Base-by-base conservation (phyloP, 345 rosid genomes). In the Rhizophora mangle region DNA sequence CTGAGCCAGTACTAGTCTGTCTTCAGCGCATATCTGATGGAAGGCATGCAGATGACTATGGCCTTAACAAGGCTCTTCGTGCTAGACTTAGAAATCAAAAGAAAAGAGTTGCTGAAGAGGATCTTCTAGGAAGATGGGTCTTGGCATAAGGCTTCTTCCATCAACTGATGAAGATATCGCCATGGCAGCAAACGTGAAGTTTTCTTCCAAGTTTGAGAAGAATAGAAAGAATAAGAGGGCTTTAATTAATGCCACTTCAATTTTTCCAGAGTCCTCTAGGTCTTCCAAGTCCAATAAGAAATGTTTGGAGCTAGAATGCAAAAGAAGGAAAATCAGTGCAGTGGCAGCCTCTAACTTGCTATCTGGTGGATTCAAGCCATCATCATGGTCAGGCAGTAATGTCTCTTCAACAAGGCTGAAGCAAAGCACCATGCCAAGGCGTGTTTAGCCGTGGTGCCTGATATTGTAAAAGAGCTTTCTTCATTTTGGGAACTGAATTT, bases 41-140 rank as follows among this genome's bases (percentile, higher is more conserved):
- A 54, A 81, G 93, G 78, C 96, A 89, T 74, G 86, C 90, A 54
- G 97, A 96, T 67, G 92, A 96, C 76, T 96, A 89, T 77, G 81
- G 93, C 56, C 77, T 89, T 47, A 92, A 92, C 90, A 96, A 74
- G 78, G 85, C 87, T 49, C 85, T 92, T 8, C 89, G 99, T 30
- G 87, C 93, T 64, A 85, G 77, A 72, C 88, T 96, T 67, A 88
- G 99, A 73, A 81, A 76, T 66, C 95, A 92, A 64, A 86, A 89
- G 84, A 96, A 90, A 77, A 86, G 98, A 74, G 86, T 96, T 59
- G 82, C 82, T 22, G 95, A 96, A 76, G 99, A 92, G 78, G 98
- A 96, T 78, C 81, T 63, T 82, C 93, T 31, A 89, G 82, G 78
- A 92, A 83, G 80, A 65, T 79, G 76, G 99, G 99, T 24, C 84